phyloP scores from a whole-genome alignment of 192 early-diverging fungal species.

The Coemansia sp. region DNA sequence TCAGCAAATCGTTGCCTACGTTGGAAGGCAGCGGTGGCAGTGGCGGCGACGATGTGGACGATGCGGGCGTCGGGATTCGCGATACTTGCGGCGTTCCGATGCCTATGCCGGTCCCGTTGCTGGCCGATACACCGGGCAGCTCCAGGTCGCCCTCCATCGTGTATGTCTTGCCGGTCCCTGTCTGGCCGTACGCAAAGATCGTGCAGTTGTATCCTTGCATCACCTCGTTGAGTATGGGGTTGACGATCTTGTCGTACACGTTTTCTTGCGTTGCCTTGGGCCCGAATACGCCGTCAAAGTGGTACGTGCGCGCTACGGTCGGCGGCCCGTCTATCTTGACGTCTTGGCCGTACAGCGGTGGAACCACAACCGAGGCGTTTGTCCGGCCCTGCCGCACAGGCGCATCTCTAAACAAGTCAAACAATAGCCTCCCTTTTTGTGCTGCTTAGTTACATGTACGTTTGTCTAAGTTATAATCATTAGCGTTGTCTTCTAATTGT shows the following conservation, averaged over 20 bases:
- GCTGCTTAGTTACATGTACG: neutral
- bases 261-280: slow-evolving; percentile 70
- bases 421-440: too few species aligned
- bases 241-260: slow-evolving; percentile 75
- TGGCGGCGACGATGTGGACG: neutral
- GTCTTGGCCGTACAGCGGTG: slow-evolving; percentile 59
- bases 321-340: slow-evolving; percentile 53
- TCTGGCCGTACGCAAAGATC: slow-evolving; percentile 85
- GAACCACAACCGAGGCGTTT: slow-evolving; percentile 57
- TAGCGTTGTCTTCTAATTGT: neutral
- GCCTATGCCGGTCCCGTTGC: neutral
- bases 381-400: neutral
- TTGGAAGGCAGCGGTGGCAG: neutral
- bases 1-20: slow-evolving; percentile 8
- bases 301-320: slow-evolving; percentile 68
- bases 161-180: slow-evolving; percentile 93
- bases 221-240: slow-evolving; percentile 82
- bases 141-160: slow-evolving; percentile 94
- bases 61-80: slow-evolving; percentile 6
- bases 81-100: slow-evolving; percentile 5
- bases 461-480: too few species aligned
- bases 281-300: slow-evolving; percentile 90
- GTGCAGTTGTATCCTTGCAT: slow-evolving; percentile 74
- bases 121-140: neutral
- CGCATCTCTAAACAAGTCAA: slow-evolving; percentile 21